A percentile compares a stretch with the other conserved stretches of the same genome.
These are phyloP conservation scores for Xylaria sp. DNA, from an alignment of 2,329 filamentous ascomycete species.

Conservation along the genomic window DNA sequence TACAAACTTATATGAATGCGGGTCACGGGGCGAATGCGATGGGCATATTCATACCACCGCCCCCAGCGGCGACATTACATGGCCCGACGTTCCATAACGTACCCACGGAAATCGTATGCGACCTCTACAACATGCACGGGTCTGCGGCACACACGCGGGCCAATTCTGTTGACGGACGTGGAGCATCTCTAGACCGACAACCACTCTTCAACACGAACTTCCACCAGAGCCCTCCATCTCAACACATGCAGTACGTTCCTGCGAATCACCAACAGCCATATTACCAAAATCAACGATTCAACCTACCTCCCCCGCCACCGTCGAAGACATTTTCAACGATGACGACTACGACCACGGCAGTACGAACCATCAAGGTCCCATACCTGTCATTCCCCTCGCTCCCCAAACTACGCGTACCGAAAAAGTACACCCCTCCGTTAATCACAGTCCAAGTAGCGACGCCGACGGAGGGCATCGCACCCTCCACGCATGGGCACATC, in stretches of 20 bases:
- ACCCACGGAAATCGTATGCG: conserved; percentile 14
- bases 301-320: conserved; percentile 13
- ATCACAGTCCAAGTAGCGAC: conserved; percentile 32
- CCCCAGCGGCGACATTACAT: conserved; percentile 11
- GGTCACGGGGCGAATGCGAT: conserved; percentile 24
- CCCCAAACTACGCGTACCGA: conserved; percentile 37
- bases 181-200: conserved; percentile 18
- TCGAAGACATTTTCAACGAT: too few relatives aligned
- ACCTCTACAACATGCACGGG: neutral
- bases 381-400: conserved; percentile 37
- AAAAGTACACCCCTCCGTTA: conserved; percentile 38
- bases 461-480: conserved; percentile 20
- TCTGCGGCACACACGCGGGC: conserved; percentile 13
- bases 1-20: conserved; percentile 35
- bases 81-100: neutral
- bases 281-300: neutral
- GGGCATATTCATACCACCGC: conserved; percentile 10
- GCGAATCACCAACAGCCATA: neutral
- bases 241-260: neutral
- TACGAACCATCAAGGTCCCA: conserved; percentile 29
- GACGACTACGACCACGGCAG: too few relatives aligned
- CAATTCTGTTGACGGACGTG: conserved; percentile 17
- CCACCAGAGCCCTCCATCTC: neutral
- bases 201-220: conserved; percentile 8
- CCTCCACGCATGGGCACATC: conserved; percentile 15